phyloP scores from a whole-genome alignment of 768 basidiomycete genomes.

The Russula emetica region DNA sequence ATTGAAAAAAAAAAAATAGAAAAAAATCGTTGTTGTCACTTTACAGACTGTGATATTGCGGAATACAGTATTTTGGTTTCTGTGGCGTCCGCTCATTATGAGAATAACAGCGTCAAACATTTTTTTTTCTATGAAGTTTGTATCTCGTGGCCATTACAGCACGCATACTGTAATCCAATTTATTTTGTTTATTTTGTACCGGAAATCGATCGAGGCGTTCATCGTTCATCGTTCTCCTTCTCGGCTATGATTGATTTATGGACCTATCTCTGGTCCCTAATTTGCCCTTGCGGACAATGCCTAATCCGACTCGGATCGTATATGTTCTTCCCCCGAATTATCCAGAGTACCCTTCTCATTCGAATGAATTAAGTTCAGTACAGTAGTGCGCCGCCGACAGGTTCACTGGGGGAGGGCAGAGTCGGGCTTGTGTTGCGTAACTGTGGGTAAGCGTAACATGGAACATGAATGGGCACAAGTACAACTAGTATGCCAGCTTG shows the following conservation, averaged over 20 bases:
- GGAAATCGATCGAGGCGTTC: not conserved
- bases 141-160: slow-evolving; percentile 7
- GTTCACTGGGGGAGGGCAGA: not conserved
- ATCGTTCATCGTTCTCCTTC: not conserved
- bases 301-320: not conserved
- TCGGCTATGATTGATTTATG: not conserved
- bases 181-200: not conserved
- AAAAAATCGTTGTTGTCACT: not conserved
- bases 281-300: not conserved
- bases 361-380: not conserved
- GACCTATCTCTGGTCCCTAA: not conserved
- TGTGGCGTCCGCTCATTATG: not conserved
- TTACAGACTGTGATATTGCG: slow-evolving; percentile 1
- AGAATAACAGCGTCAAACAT: not conserved
- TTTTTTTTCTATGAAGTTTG: not conserved
- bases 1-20: slow-evolving; percentile 1
- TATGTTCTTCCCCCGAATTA: not conserved
- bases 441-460: not conserved
- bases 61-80: slow-evolving; percentile 10
- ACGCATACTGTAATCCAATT: not conserved
- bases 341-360: not conserved
- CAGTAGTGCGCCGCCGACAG: not conserved
- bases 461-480: not conserved
- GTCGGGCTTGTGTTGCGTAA: not conserved
- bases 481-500: no score